phyloP scores from a whole-genome alignment of 495 filamentous ascomycete genomes.

The Xylaria scruposa region DNA sequence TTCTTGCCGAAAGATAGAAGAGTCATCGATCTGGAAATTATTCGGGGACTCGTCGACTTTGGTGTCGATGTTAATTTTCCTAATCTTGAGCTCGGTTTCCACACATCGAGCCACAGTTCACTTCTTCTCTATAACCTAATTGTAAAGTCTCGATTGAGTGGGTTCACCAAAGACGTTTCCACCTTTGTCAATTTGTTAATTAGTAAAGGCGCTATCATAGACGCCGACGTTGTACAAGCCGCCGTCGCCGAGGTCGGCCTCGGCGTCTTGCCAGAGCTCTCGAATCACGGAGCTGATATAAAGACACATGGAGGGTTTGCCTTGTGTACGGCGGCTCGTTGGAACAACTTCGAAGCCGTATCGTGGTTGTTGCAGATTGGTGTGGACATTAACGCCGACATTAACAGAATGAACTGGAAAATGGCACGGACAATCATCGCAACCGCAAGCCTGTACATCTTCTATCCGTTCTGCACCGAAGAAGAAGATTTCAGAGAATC shows the following conservation, averaged over 20 bases:
- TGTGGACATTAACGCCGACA: not conserved
- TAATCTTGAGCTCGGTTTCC: not conserved
- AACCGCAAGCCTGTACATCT: too few relatives aligned
- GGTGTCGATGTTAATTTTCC: not conserved
- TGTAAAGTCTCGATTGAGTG: not conserved
- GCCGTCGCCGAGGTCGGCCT: not conserved
- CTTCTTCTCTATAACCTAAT: not conserved
- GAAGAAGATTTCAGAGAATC: not conserved
- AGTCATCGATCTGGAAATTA: not conserved
- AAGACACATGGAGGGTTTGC: not conserved
- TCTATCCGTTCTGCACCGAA: not conserved
- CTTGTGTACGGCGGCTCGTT: not conserved
- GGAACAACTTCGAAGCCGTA: constrained; percentile 1
- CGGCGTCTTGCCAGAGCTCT: not conserved
- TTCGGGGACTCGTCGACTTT: not conserved
- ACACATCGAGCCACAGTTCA: too few relatives aligned
- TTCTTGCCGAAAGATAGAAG: not conserved
- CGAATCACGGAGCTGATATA: not conserved
- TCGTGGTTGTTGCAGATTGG: not conserved
- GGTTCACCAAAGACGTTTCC: not conserved
- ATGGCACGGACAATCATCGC: not conserved
- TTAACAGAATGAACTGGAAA: not conserved
- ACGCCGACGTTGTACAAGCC: not conserved
- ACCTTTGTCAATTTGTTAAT: not conserved
- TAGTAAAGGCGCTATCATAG: not conserved